Conservation (phyloP, 2,329 filamentous ascomycete genomes). For the Diaporthe eres region DNA sequence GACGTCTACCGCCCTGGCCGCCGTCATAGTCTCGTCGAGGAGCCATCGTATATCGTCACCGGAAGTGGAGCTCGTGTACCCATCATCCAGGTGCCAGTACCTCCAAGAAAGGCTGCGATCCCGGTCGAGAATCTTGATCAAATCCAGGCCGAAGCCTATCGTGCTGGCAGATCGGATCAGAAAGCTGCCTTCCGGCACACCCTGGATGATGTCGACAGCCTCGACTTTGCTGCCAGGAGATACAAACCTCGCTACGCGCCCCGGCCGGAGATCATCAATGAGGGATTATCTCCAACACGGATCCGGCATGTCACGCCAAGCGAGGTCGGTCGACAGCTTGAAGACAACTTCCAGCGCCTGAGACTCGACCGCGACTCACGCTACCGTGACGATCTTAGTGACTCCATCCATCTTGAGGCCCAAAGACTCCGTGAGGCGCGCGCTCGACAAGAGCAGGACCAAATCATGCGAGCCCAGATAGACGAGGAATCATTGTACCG, state of each 20-base stretch:
- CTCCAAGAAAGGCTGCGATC: conserved; percentile 16
- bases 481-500: conserved; percentile 6
- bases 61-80: conserved; percentile 25
- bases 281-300: background rate
- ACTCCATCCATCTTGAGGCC: background rate
- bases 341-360: conserved; percentile 2
- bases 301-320: conserved; percentile 35
- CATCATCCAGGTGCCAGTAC: conserved; percentile 9
- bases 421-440: conserved; percentile 7
- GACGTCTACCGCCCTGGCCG: conserved; percentile 12
- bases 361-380: background rate
- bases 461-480: conserved; percentile 2
- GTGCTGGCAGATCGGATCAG: conserved; percentile 24
- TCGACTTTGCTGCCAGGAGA: conserved; percentile 20
- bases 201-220: background rate
- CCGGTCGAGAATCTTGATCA: conserved; percentile 19
- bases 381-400: conserved; percentile 3
- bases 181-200: conserved; percentile 22
- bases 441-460: conserved; percentile 35
- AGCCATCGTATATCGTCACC: conserved; percentile 31
- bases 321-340: conserved; percentile 37
- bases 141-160: conserved; percentile 28
- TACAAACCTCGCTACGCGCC: conserved; percentile 31
- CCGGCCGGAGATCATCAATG: conserved; percentile 3
- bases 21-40: conserved; percentile 18